These are phyloP conservation scores for Helminthosporium solani DNA, from an alignment of 2,329 filamentous ascomycete genomes.

Conservation along the genomic window DNA sequence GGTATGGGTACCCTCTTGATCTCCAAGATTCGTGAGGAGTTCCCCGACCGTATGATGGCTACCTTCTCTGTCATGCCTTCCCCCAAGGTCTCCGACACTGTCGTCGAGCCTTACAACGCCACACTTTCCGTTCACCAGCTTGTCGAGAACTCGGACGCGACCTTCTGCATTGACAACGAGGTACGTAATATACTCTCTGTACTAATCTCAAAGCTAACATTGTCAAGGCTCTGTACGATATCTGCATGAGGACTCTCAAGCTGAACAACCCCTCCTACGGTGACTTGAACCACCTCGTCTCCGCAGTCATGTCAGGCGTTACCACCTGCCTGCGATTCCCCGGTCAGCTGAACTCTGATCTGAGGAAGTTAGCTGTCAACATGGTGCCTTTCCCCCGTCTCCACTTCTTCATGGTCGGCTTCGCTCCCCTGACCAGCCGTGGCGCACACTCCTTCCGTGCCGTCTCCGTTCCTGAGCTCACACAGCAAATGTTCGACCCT, in stretches of 20 bases:
- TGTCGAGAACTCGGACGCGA: constrained; percentile 99
- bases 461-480: constrained; percentile 95
- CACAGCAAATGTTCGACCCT: constrained; percentile 99
- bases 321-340: constrained; percentile 99
- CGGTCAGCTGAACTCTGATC: constrained; percentile 98
- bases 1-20: constrained; percentile 99
- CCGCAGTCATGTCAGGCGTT: constrained; percentile 98
- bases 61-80: constrained; percentile 99
- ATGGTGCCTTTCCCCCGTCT: constrained; percentile 99
- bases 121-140: constrained; percentile 98
- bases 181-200: constrained; percentile 34
- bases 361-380: constrained; percentile 99
- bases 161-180: constrained; percentile 99
- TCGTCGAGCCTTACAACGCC: constrained; percentile 99
- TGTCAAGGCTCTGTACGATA: constrained; percentile 85
- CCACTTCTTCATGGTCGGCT: constrained; percentile 99
- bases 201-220: constrained; percentile 14
- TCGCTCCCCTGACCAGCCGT: constrained; percentile 94
- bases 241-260: constrained; percentile 99
- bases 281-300: constrained; percentile 99
- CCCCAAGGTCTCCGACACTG: constrained; percentile 98
- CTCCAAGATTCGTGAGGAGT: constrained; percentile 99
- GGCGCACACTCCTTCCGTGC: constrained; percentile 94
- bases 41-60: constrained; percentile 99
- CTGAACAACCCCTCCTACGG: constrained; percentile 97